phyloP scores from a whole-genome alignment of 2,329 filamentous ascomycete species.

The Talaromyces verruculosus region DNA sequence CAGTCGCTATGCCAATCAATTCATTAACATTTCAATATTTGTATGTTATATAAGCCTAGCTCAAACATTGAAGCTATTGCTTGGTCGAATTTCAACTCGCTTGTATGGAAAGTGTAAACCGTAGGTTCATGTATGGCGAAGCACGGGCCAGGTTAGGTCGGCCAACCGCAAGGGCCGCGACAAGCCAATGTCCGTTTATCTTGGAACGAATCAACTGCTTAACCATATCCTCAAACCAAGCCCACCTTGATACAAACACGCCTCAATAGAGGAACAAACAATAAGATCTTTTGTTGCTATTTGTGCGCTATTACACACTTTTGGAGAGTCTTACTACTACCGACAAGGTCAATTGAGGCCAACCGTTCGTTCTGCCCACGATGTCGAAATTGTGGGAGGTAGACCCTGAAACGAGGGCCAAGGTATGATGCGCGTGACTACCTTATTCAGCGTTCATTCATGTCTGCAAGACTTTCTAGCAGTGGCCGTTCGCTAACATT shows the following conservation, averaged over 20 bases:
- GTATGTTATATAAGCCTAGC: neutral
- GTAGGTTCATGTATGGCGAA: conserved; percentile 21
- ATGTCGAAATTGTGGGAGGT: conserved; percentile 94
- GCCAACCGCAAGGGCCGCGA: neutral
- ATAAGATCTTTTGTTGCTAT: no score
- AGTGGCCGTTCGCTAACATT: neutral
- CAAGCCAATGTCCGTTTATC: conserved; percentile 32
- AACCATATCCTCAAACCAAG: conserved; percentile 26
- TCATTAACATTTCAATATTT: conserved; percentile 7
- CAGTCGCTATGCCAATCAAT: conserved; percentile 16
- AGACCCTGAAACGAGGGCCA: conserved; percentile 92
- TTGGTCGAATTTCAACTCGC: no score
- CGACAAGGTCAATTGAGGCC: conserved; percentile 1
- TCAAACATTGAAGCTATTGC: neutral
- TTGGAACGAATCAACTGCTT: conserved; percentile 46
- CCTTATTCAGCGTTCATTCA: neutral
- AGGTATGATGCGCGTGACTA: conserved; percentile 58
- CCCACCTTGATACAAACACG: neutral
- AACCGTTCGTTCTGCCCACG: conserved; percentile 15
- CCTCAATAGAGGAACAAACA: neutral
- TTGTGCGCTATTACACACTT: neutral
- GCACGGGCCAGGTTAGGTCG: conserved; percentile 26
- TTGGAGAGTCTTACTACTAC: neutral
- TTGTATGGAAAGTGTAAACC: no score
- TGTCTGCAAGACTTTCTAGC: neutral